Conservation (phyloP, 768 basidiomycete species). For the Guyanaporus albipodus region DNA sequence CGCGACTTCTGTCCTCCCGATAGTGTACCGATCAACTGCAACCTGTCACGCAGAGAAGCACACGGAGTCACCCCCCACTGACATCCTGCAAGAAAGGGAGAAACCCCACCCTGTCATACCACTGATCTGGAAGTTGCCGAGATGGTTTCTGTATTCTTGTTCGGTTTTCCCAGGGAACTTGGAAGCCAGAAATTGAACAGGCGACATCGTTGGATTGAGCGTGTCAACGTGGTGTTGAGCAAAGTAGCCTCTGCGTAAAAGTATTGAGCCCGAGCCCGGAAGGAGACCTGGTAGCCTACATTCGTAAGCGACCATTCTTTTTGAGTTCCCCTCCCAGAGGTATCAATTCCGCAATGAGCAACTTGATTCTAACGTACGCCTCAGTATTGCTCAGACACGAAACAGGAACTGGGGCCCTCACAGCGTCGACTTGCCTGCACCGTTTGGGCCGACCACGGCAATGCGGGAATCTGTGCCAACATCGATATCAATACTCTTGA, state of each 20-base stretch:
- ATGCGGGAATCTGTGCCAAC: constrained; percentile 93
- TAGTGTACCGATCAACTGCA: constrained; percentile 88
- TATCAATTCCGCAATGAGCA: constrained; percentile 35
- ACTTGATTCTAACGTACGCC: constrained; percentile 65
- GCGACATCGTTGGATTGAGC: constrained; percentile 77
- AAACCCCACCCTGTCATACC: constrained; percentile 82
- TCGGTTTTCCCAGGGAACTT: constrained; percentile 93
- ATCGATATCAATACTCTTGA: constrained; percentile 82
- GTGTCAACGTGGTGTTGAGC: constrained; percentile 97
- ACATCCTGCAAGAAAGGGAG: background rate
- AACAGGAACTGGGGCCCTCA: constrained; percentile 33
- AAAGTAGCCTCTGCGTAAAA: constrained; percentile 68
- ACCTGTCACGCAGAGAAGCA: constrained; percentile 31
- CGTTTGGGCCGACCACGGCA: constrained; percentile 93
- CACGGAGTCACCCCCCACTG: background rate
- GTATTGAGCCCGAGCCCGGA: background rate
- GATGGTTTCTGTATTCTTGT: constrained; percentile 92
- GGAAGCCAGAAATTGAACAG: constrained; percentile 89
- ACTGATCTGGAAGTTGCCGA: constrained; percentile 97
- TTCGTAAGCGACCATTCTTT: constrained; percentile 86
- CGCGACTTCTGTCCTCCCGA: constrained; percentile 96
- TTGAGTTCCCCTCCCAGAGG: constrained; percentile 66
- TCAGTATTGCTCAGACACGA: constrained; percentile 2
- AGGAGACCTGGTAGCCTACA: constrained; percentile 47
- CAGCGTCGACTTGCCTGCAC: constrained; percentile 95